A percentile compares a stretch with the other conserved stretches of the same genome.
Evolutionary conservation across 208 protist genomes (phyloP).

Genomic region (Leishmania turanica): DNA sequence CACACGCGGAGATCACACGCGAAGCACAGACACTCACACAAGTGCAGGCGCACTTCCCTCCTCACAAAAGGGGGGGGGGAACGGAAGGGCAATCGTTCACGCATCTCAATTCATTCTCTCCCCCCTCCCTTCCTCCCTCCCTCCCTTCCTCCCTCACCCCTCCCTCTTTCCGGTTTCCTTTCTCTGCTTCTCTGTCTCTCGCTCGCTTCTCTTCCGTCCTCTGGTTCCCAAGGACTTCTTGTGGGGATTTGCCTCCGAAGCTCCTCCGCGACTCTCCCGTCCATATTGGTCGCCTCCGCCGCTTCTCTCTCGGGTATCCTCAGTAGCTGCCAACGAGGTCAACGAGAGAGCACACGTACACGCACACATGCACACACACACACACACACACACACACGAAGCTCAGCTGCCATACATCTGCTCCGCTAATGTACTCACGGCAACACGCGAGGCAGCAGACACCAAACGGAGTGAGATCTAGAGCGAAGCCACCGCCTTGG

Average conservation of each 20-base stretch:
- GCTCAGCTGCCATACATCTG: background rate
- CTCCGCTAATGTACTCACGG: background rate
- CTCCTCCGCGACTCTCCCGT: background rate
- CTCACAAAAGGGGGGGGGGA: background rate
- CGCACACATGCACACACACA: background rate
- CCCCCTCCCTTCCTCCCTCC: too few species aligned
- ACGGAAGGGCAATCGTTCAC: background rate
- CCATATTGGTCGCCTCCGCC: background rate
- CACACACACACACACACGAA: background rate
- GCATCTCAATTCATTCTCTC: background rate
- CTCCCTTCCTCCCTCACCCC: background rate
- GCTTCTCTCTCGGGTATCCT: too few species aligned
- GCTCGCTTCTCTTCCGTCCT: background rate
- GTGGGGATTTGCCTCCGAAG: background rate
- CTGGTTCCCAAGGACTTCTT: background rate
- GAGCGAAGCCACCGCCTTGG: background rate
- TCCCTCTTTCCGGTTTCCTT: background rate
- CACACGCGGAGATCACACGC: background rate
- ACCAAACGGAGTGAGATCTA: background rate
- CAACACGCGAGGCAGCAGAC: background rate
- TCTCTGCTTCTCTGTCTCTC: constrained; percentile 4
- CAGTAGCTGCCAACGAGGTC: too few species aligned
- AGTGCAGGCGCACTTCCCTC: background rate
- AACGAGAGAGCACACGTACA: too few species aligned
- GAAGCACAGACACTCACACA: background rate